phyloP scores from a whole-genome alignment of 495 filamentous ascomycete genomes.

The Staphylotrichum tortipilum region DNA sequence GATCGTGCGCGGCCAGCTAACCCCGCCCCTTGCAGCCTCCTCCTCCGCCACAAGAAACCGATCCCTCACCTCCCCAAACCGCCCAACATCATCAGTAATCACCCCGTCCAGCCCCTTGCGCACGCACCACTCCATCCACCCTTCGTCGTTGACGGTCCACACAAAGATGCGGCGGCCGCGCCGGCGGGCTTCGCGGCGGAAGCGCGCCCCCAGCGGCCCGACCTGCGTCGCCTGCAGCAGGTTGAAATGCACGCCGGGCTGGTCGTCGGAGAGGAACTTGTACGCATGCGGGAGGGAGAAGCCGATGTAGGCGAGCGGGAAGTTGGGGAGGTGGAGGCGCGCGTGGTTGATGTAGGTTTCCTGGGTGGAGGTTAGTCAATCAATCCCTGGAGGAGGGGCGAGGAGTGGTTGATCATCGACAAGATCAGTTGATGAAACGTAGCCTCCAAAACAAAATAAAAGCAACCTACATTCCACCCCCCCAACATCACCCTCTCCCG shows the following conservation, averaged over 20 bases:
- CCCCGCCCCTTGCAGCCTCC: neutral
- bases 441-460: neutral
- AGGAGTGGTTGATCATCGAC: too few relatives aligned
- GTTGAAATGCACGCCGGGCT: conserved; percentile 63
- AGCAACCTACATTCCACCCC: conserved; percentile 58
- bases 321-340: conserved; percentile 53
- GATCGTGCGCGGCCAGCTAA: neutral
- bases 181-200: conserved; percentile 51
- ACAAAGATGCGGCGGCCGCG: conserved; percentile 52
- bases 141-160: conserved; percentile 79
- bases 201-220: conserved; percentile 51
- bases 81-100: conserved; percentile 48
- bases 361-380: too few relatives aligned
- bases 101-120: conserved; percentile 43
- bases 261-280: conserved; percentile 47
- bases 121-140: conserved; percentile 32
- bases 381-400: too few relatives aligned
- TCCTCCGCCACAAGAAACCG: conserved; percentile 8
- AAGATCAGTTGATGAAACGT: neutral
- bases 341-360: conserved; percentile 54
- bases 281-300: conserved; percentile 60
- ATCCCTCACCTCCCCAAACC: conserved; percentile 36
- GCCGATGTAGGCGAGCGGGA: conserved; percentile 63
- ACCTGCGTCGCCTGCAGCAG: conserved; percentile 58
- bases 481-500: conserved; percentile 63